Conservation (phyloP, 345 rosid species). For the Populus ilicifolia region DNA sequence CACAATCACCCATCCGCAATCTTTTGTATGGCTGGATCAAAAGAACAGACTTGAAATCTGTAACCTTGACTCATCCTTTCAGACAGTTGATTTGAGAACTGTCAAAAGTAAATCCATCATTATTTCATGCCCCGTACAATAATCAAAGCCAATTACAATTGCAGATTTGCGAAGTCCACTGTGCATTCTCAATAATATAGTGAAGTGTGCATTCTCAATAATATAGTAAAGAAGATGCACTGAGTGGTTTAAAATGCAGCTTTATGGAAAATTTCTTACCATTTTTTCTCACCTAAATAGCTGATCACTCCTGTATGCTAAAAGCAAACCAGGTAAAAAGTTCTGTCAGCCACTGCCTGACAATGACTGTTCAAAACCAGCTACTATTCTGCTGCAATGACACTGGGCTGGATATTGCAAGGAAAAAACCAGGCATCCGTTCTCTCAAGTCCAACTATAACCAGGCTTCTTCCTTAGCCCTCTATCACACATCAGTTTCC, state of each 20-base stretch:
- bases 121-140: too few species aligned
- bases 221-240: too few species aligned
- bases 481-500: conserved; percentile 27
- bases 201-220: not conserved
- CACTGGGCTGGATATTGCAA: conserved; percentile 1
- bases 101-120: too few species aligned
- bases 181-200: not conserved
- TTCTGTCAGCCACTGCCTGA: not conserved
- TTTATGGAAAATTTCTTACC: too few species aligned
- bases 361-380: not conserved
- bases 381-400: not conserved
- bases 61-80: not conserved
- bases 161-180: not conserved
- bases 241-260: too few species aligned
- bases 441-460: conserved; percentile 33
- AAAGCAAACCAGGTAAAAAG: too few species aligned
- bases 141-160: too few species aligned
- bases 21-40: not conserved
- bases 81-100: too few species aligned
- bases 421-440: not conserved
- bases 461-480: conserved; percentile 33
- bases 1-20: too few species aligned
- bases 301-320: too few species aligned
- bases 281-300: too few species aligned
- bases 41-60: not conserved